phyloP scores from a whole-genome alignment of 2,329 filamentous ascomycete genomes.

The Pyrenophora seminiperda region DNA sequence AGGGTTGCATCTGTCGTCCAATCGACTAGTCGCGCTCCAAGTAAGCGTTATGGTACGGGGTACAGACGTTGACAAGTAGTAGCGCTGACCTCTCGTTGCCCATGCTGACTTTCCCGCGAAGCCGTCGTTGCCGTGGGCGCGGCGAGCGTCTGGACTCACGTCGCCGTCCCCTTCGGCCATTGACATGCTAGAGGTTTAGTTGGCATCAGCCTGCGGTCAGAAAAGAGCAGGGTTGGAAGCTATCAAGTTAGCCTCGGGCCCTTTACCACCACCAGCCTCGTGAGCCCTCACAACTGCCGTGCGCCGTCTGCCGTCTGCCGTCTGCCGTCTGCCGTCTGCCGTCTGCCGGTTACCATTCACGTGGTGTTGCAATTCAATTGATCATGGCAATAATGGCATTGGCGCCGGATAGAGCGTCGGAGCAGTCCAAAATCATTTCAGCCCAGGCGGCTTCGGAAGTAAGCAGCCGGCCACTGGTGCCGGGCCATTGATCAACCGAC shows the following conservation, averaged over 20 bases:
- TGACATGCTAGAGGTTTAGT: constrained; percentile 9
- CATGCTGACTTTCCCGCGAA: constrained; percentile 53
- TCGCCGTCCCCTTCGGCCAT: constrained; percentile 14
- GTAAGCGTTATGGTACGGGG: too few species aligned
- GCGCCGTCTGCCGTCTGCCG: constrained; percentile 7
- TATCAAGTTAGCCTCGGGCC: constrained; percentile 8
- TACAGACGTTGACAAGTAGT: constrained; percentile 56
- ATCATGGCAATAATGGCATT: constrained; percentile 5
- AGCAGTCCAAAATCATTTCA: constrained; percentile 17
- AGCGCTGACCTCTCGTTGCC: constrained; percentile 51
- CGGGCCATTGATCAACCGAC: constrained; percentile 39
- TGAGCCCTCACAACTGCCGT: constrained; percentile 9
- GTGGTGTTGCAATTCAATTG: too few species aligned
- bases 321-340: constrained; percentile 6
- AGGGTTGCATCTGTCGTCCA: constrained; percentile 50
- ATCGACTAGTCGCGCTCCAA: constrained; percentile 52
- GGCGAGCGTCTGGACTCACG: constrained; percentile 22
- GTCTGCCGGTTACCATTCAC: neutral
- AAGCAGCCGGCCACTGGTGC: constrained; percentile 26
- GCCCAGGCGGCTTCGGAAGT: constrained; percentile 26
- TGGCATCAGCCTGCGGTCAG: neutral
- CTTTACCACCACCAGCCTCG: constrained; percentile 3
- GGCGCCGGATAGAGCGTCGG: constrained; percentile 23
- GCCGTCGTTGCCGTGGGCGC: constrained; percentile 25
- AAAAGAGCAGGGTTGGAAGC: constrained; percentile 9